A percentile compares a stretch with the other conserved stretches of the same genome.
These are phyloP conservation scores for Sphaerulina musiva DNA, from an alignment of 2,329 filamentous ascomycete genomes.

Conservation along the genomic window DNA sequence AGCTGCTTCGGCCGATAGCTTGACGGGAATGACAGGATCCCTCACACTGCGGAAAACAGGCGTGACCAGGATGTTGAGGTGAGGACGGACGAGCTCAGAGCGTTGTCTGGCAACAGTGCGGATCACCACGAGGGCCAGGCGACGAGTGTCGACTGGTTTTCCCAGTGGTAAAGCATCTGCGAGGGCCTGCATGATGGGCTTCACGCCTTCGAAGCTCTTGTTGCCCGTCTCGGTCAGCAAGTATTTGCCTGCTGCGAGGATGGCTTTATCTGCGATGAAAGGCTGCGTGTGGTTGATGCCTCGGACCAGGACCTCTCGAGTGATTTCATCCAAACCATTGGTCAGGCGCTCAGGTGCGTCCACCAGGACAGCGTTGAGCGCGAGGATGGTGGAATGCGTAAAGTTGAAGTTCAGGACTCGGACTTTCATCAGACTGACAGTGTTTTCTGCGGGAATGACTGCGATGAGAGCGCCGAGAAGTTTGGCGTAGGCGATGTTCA, in stretches of 20 bases:
- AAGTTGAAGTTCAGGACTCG: constrained; percentile 73
- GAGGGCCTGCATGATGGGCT: constrained; percentile 72
- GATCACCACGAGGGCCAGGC: constrained; percentile 77
- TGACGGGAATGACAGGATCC: constrained; percentile 88
- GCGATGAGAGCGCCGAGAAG: constrained; percentile 85
- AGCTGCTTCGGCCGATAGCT: constrained; percentile 87
- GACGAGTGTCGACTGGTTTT: constrained; percentile 71
- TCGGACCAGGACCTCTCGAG: constrained; percentile 68
- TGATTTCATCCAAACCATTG: constrained; percentile 63
- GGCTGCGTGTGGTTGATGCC: constrained; percentile 66
- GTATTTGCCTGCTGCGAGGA: constrained; percentile 86
- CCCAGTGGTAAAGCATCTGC: constrained; percentile 70
- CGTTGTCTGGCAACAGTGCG: constrained; percentile 76
- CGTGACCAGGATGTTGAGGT: constrained; percentile 70
- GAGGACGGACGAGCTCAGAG: constrained; percentile 72
- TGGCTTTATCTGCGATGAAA: constrained; percentile 72
- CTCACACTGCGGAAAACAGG: constrained; percentile 85
- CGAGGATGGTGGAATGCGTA: constrained; percentile 71
- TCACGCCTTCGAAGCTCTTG: constrained; percentile 68
- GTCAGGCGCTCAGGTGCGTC: constrained; percentile 69
- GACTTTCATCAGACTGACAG: constrained; percentile 56
- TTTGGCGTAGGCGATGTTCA: constrained; percentile 84
- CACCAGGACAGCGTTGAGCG: constrained; percentile 79
- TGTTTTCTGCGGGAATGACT: constrained; percentile 68
- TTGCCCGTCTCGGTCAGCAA: constrained; percentile 60